A percentile compares a stretch with the other conserved stretches of the same genome.
Evolutionary conservation across 805 yeast species (phyloP).

Genomic region (Candida nitratophila): DNA sequence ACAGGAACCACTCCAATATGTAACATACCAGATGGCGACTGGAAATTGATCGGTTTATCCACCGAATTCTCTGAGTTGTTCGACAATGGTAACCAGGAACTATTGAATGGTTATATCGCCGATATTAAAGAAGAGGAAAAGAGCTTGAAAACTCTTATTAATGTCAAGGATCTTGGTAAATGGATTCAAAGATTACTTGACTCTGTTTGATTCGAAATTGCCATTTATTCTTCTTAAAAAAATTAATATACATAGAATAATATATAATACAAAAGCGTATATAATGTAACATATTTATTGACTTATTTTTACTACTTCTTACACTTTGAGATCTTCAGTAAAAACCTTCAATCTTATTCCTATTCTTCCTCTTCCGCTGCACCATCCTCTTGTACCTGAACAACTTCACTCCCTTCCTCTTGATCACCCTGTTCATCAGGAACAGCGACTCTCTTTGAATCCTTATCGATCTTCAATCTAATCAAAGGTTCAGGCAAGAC

Average conservation of each 20-base stretch:
- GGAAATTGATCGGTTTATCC: neutral
- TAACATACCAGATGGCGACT: neutral
- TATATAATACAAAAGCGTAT: neutral
- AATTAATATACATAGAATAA: neutral
- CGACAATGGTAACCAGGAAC: neutral
- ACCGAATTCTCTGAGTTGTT: neutral
- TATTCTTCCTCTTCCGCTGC: neutral
- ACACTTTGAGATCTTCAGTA: no score
- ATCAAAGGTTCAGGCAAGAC: slow-evolving; percentile 65
- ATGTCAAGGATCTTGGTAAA: neutral
- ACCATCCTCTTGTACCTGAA: neutral
- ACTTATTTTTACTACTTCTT: no score
- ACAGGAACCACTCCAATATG: neutral
- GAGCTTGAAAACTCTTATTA: neutral
- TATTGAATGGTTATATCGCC: neutral
- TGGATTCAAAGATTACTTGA: neutral
- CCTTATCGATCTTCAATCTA: slow-evolving; percentile 45
- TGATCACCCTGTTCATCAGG: neutral
- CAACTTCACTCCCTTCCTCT: neutral
- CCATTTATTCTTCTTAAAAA: neutral
- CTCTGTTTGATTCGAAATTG: no score
- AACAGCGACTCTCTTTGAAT: slow-evolving; percentile 5
- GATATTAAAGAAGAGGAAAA: neutral
- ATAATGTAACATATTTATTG: no score
- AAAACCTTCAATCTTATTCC: no score